Evolutionary conservation across 2,329 filamentous ascomycete species (phyloP), one percentile per base, ranked within the genome.

Genomic region (Diaporthe vaccinii): DNA sequence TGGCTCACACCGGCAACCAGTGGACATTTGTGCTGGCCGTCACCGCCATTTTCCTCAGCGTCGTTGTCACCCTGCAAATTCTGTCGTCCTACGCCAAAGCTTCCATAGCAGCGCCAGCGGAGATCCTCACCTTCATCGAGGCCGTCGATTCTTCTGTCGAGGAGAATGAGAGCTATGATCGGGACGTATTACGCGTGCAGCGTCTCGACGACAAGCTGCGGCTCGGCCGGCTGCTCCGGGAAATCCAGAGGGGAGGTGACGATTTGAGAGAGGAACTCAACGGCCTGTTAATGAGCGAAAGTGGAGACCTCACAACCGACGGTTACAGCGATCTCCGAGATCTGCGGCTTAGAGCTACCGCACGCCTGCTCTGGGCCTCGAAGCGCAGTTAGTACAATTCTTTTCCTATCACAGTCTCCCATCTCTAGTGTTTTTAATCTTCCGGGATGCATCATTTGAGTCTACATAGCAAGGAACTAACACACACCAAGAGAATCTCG

Each of bases 101-200:
- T 28, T 93, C 91, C 82, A 80, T 87, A 59, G 87, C 86, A 44
- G 91, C 91, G 31, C 91, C 91, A 34, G 85, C 84, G 77, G 91
- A 93, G 82, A 86, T 92, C 72, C 83, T 83, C 76, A 87, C 87
- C 75, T 91, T 92, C 78, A 82, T 92, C 79, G 90, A 92, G 79
- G 86, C 89, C n/a, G 87, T 91, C 79, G 90, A 92, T 80, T 90
- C 87, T 79, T 94, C 90, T 41, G 86, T 91, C 69, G 85, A 89
- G 78, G 91, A 93, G 81, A 92, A 92, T 79, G 91, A 92, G 82
- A 89, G 86, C 79, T 92, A 92, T 80, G 89, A 92, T 81, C 85
- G 87, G 78, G 90, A 93, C 78, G 86, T 92, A 61, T 84, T 87
- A 74, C 89, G 88, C 75, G 86, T 92, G 53, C 86, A 86, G 80